These are phyloP conservation scores for Paratinospora sagittata DNA, from an alignment of 164 flowering plant species.

Conservation along the genomic window DNA sequence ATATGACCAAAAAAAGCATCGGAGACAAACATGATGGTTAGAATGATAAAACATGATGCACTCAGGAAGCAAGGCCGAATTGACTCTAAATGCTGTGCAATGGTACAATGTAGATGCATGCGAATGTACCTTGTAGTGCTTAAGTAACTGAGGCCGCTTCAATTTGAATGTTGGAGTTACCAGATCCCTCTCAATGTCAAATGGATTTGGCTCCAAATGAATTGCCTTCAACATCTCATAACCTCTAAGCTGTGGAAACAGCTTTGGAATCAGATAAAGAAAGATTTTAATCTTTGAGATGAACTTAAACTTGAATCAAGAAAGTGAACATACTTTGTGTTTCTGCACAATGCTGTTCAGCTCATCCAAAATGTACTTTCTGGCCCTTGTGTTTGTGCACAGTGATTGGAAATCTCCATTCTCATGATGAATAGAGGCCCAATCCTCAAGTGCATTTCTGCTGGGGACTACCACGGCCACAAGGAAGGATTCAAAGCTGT, in stretches of 20 bases:
- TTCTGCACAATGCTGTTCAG: constrained; percentile 60
- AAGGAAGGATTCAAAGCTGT: constrained; percentile 91
- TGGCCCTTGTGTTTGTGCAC: constrained; percentile 53
- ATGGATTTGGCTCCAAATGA: constrained; percentile 77
- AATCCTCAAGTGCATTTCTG: constrained; percentile 61
- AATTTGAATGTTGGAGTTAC: constrained; percentile 91
- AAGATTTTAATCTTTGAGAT: not conserved
- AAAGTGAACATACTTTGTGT: constrained; percentile 43
- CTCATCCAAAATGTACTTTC: constrained; percentile 65
- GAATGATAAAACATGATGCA: too few species aligned
- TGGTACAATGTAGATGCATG: not conserved
- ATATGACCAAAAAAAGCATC: not conserved
- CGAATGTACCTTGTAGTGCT: constrained; percentile 67
- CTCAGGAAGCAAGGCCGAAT: too few species aligned
- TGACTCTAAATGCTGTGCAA: too few species aligned
- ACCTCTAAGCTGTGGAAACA: constrained; percentile 65
- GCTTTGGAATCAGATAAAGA: constrained; percentile 19
- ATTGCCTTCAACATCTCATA: constrained; percentile 84
- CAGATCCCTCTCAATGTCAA: constrained; percentile 80
- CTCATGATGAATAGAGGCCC: constrained; percentile 55
- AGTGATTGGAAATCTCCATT: constrained; percentile 57
- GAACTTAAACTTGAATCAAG: not conserved
- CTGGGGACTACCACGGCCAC: constrained; percentile 92
- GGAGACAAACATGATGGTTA: not conserved
- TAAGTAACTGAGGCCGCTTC: constrained; percentile 84